These are phyloP conservation scores for Penicillium cosmopolitanum DNA, from an alignment of 495 filamentous ascomycete species.

Conservation along the genomic window DNA sequence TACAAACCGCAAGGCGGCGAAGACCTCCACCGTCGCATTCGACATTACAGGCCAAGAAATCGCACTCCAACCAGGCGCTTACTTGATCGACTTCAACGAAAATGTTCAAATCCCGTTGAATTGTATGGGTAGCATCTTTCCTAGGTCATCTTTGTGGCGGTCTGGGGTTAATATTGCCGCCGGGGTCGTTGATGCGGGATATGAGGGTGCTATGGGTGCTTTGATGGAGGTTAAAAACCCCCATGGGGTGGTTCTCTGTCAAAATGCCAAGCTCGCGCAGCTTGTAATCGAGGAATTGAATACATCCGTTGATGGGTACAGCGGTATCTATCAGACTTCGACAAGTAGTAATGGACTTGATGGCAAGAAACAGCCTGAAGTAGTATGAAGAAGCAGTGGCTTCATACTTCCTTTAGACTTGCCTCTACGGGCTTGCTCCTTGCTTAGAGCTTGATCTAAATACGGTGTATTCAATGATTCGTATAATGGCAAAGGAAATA, in stretches of 20 bases:
- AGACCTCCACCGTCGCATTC: constrained; percentile 30
- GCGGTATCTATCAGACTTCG: constrained; percentile 44
- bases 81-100: constrained; percentile 54
- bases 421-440: too few species aligned
- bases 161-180: constrained; percentile 42
- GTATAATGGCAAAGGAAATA: too few species aligned
- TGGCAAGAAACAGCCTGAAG: constrained; percentile 9
- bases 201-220: constrained; percentile 49
- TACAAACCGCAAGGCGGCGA: constrained; percentile 34
- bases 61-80: constrained; percentile 36
- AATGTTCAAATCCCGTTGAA: constrained; percentile 42
- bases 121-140: constrained; percentile 44
- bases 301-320: constrained; percentile 44
- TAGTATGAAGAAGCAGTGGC: too few species aligned
- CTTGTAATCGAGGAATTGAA: constrained; percentile 43
- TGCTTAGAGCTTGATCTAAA: too few species aligned
- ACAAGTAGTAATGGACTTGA: constrained; percentile 31
- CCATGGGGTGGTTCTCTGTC: constrained; percentile 33
- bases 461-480: too few species aligned
- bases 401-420: too few species aligned
- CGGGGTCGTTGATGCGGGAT: constrained; percentile 53
- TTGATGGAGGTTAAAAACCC: constrained; percentile 48
- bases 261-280: constrained; percentile 46
- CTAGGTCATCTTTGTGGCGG: constrained; percentile 43
- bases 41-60: constrained; percentile 11